Evolutionary conservation across 1,139 yeast species (phyloP), one percentile per base, ranked within the genome.

Genomic region (Blastobotrys arbuscula): DNA sequence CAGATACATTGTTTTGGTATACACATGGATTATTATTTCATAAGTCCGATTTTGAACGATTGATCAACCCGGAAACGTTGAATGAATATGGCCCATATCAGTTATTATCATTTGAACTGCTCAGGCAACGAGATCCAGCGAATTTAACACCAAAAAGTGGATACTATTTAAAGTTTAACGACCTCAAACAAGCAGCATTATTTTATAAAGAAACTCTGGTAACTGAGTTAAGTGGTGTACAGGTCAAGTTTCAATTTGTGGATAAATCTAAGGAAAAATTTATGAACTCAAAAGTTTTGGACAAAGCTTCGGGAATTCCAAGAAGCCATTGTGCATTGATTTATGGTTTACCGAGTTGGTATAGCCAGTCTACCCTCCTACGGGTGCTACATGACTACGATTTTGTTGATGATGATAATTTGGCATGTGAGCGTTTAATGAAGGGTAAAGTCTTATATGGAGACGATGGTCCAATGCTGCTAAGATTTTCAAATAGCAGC

Each of bases 91-190:
- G 55, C 19, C 19, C 30, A 9, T 50, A 53, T 42, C 47, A 40
- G 16, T 43, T 52, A 8, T 50, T 60, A 9, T 49, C 50, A 24
- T 60, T 64, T 43, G 50, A 49, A 15, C 51, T 72, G 2, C 65
- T 77, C 8, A 74, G 81, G 51, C 74, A 74, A 13, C 63, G 88
- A 50, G 68, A 76, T 51, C 78, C 79, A 0, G 47, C 59, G 2
- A 72, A 67, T 21, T 63, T 82, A 35, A 56, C 66, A 26, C 74
- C 76, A 39, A 65, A 71, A 53, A 73, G 75, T 43, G 72, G 75
- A 2, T 81, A 80, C 60, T 81, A 74, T 58, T 64, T 82, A 36
- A 61, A 77, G 2, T 82, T 82, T 57, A 68, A 70, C 3, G 64
- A 67, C 39, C 62, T 65, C 44, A 67, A 70, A 30, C 75, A 75